Evolutionary conservation across 768 basidiomycete species (phyloP), one percentile per base, ranked within the genome.

Genomic region (Chiua virens): DNA sequence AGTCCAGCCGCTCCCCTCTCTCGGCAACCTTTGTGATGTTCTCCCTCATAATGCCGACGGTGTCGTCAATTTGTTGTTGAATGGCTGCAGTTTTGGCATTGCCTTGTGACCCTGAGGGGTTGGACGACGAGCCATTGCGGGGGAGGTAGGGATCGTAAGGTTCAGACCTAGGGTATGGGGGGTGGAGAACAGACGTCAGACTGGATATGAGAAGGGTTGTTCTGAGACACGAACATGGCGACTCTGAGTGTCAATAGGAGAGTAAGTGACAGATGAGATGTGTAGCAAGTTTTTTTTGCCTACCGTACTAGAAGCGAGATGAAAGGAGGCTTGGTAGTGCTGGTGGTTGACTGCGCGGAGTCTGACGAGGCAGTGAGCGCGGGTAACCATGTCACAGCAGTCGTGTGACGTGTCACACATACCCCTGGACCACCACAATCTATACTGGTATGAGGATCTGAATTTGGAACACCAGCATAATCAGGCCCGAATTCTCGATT

Each of bases 101-200:
- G 55, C 76, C 71, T 55, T 73, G 67, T 27, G 66, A 72, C 30
- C 80, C 70, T 40, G 77, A 79, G 28, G 75, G 65, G 58, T 79
- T 72, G 13, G 86, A 76, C 44, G 83, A 79, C 50, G 82, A 75
- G 70, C 89, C 87, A 69, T 81, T 83, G 62, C 90, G 87, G 57
- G 95, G 94, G 55, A 98, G 80, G 75, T 99, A 98, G 59, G 96
- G 96, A 81, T 98, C 96, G 74, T 98, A 98, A 67, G 93, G 95
- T 76, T 96, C 92, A 68, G 93, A 92, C 93, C 93, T 96, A 70
- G 47, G 51, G 52, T 48, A 53, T 52, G 23, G 40, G 36, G 21
- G 44, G n/a, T 48, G 39, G 23, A 42, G 23, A 42, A 45, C 34
- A 50, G 47, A 50, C 21, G 39, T 47, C 37, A 56, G 42, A 55